Percentiles rank a stretch among this genome's conserved stretches.
phyloP scores from a whole-genome alignment of 208 protist genomes.

The Trypanosoma boissoni region DNA sequence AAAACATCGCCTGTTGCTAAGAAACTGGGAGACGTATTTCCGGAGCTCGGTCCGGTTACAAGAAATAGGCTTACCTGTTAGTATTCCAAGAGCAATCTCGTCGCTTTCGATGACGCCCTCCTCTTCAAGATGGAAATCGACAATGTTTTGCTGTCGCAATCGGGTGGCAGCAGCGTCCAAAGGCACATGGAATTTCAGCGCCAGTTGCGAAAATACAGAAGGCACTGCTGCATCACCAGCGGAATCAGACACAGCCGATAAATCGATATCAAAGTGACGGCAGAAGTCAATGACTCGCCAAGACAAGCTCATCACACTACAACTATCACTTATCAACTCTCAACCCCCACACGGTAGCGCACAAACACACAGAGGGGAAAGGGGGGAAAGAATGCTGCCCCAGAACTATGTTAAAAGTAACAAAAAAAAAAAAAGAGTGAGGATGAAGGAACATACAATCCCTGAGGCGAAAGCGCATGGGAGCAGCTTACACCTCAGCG shows the following conservation, averaged over 20 bases:
- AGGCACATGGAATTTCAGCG: background rate
- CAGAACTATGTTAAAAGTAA: too few species aligned
- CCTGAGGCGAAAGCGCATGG: too few species aligned
- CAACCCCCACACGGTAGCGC: too few species aligned
- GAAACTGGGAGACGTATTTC: background rate
- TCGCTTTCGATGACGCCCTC: background rate
- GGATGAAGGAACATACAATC: too few species aligned
- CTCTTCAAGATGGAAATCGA: background rate
- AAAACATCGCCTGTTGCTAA: background rate
- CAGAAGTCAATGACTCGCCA: conserved; percentile 20
- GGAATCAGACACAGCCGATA: background rate
- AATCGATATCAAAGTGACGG: conserved; percentile 14
- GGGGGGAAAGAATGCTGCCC: too few species aligned
- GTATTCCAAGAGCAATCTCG: background rate
- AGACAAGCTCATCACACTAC: background rate
- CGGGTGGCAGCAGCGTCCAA: conserved; percentile 1
- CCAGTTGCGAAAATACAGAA: background rate
- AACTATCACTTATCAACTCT: too few species aligned
- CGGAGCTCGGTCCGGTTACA: background rate
- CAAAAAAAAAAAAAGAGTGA: too few species aligned
- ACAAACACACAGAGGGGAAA: too few species aligned
- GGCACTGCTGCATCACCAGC: background rate
- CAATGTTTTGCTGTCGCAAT: conserved; percentile 9
- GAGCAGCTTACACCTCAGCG: too few species aligned
- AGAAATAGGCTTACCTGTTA: background rate